Conservation (phyloP, 345 rosid genomes). For the Eucalyptus dawsonii region DNA sequence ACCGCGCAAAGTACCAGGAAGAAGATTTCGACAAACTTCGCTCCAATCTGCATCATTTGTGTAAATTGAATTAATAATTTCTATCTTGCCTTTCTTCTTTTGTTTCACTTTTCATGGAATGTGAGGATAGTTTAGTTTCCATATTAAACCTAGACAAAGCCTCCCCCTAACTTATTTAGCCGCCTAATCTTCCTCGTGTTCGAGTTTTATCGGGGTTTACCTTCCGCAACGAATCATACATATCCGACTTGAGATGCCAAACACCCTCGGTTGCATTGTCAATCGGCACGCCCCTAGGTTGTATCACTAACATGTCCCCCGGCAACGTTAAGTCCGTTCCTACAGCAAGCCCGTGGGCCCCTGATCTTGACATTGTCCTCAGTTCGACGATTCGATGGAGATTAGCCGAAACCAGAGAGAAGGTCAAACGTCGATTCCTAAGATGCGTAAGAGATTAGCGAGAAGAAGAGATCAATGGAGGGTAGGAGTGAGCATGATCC, state of each 20-base stretch:
- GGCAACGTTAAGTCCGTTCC: conserved; percentile 40
- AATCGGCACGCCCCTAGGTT: conserved; percentile 65
- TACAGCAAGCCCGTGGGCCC: not conserved
- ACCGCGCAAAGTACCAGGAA: conserved; percentile 21
- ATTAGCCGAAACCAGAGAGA: not conserved
- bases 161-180: not conserved
- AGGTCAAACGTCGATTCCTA: no score
- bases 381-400: not conserved
- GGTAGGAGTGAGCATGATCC: no score
- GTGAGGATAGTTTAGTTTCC: not conserved
- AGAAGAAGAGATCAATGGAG: no score
- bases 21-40: conserved; percentile 34
- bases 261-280: conserved; percentile 41
- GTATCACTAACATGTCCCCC: conserved; percentile 47
- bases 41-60: not conserved
- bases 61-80: not conserved
- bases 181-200: not conserved
- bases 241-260: conserved; percentile 31
- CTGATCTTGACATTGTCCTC: not conserved
- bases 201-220: conserved; percentile 60
- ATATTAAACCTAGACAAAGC: not conserved
- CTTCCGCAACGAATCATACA: conserved; percentile 40
- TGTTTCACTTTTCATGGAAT: not conserved
- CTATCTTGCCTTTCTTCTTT: not conserved
- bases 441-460: no score